Percentiles rank a stretch among this genome's conserved stretches.
Conservation (phyloP, 371 early-diverging fungal genomes). For the Batrachochytrium dendrobatidis region DNA sequence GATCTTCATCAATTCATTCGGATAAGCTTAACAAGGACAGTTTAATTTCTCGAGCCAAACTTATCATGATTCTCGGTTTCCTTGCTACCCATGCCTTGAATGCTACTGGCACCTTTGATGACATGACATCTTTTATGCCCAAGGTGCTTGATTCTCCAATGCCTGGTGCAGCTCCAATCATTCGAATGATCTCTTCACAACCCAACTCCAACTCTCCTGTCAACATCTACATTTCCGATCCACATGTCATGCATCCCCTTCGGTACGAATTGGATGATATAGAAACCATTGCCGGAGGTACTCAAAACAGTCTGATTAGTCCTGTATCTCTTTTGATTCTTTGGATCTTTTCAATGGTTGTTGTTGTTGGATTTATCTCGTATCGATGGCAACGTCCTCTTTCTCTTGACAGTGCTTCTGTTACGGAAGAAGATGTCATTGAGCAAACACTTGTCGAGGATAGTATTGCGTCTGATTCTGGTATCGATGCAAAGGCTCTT, state of each 20-base stretch:
- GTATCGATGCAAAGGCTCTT: neutral
- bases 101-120: conserved; percentile 32
- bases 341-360: conserved; percentile 1
- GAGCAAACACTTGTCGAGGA: neutral
- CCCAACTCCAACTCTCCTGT: conserved; percentile 15
- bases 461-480: neutral
- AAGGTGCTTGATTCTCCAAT: neutral
- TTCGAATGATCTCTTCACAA: conserved; percentile 3
- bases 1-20: too few species aligned
- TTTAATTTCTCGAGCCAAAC: conserved; percentile 50
- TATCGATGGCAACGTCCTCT: neutral
- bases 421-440: neutral
- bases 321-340: neutral
- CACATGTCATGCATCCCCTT: conserved; percentile 25
- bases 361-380: conserved; percentile 1
- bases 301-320: neutral
- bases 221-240: conserved; percentile 55
- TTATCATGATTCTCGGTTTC: conserved; percentile 48
- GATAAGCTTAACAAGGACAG: conserved; percentile 19
- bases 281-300: neutral
- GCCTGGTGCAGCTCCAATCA: neutral
- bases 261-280: conserved; percentile 6
- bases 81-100: conserved; percentile 67
- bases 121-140: neutral
- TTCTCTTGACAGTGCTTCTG: too few species aligned